Percentiles rank a stretch among this genome's conserved stretches.
phyloP scores from a whole-genome alignment of 140 eudicot genomes.

The Bidens hawaiensis region DNA sequence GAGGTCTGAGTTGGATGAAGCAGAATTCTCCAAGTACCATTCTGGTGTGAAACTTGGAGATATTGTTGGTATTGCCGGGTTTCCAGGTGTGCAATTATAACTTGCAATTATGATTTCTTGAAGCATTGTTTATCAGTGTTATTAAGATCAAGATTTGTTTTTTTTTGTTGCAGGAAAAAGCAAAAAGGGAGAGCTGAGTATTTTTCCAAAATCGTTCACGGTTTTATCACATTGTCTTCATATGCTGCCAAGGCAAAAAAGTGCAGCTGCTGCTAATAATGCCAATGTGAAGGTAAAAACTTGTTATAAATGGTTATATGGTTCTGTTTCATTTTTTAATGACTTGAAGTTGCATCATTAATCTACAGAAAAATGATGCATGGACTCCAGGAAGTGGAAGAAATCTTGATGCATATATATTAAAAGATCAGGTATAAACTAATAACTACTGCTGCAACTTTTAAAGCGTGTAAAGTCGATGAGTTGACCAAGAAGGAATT shows the following conservation, averaged over 20 bases:
- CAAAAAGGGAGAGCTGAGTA: conserved; percentile 85
- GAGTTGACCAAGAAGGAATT: background rate
- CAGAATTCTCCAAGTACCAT: conserved; percentile 69
- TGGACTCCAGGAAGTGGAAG: conserved; percentile 85
- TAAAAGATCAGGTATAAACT: conserved; percentile 74
- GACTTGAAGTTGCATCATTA: conserved; percentile 3
- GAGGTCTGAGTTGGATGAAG: conserved; percentile 66
- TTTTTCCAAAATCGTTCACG: conserved; percentile 62
- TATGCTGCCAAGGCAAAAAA: conserved; percentile 80
- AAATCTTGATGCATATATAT: conserved; percentile 68
- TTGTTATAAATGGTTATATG: background rate
- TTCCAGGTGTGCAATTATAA: conserved; percentile 61
- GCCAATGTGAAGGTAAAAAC: conserved; percentile 47
- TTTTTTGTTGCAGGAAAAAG: conserved; percentile 51
- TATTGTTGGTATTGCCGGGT: conserved; percentile 75
- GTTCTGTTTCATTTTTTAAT: conserved; percentile 16
- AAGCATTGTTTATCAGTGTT: background rate
- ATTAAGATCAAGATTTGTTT: background rate
- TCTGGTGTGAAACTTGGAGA: conserved; percentile 87
- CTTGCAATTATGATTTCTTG: background rate
- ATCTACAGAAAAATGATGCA: conserved; percentile 49
- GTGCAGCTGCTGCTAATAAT: conserved; percentile 45
- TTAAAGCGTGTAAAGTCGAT: background rate
- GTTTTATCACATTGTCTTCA: conserved; percentile 81
- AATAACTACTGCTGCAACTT: background rate